Conservation (phyloP, 352 stramenopile species). For the Globisporangium cystogenes region DNA sequence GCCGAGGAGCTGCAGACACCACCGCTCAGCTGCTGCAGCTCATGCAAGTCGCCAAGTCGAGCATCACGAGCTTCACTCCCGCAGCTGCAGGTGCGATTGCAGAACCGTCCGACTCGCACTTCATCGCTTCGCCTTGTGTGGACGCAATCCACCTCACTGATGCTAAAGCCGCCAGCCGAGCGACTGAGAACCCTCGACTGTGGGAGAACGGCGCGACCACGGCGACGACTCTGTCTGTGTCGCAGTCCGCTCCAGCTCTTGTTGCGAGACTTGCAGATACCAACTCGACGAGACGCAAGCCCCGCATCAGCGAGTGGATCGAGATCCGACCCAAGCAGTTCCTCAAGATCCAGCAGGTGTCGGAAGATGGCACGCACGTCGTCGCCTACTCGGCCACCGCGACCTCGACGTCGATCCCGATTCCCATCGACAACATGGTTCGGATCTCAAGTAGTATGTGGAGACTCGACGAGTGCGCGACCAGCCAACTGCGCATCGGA, state of each 20-base stretch:
- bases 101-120: neutral
- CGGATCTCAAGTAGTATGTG: constrained; percentile 38
- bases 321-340: constrained; percentile 42
- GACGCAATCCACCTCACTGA: neutral
- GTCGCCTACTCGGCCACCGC: constrained; percentile 15
- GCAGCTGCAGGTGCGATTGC: neutral
- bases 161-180: constrained; percentile 4
- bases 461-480: constrained; percentile 18
- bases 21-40: constrained; percentile 5
- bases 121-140: constrained; percentile 3
- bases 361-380: constrained; percentile 24
- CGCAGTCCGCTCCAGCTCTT: constrained; percentile 1
- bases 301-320: constrained; percentile 46
- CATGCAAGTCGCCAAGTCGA: constrained; percentile 10
- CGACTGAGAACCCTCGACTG: constrained; percentile 18
- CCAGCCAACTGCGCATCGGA: neutral
- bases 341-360: constrained; percentile 35
- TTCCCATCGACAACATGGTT: constrained; percentile 21
- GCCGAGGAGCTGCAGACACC: constrained; percentile 4
- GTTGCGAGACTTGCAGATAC: neutral
- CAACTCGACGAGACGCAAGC: constrained; percentile 7
- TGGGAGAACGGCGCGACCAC: constrained; percentile 9
- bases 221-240: neutral
- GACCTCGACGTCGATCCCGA: constrained; percentile 14
- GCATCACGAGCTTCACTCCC: neutral